A percentile compares a stretch with the other conserved stretches of the same genome.
These are phyloP conservation scores for Perkinsus olseni DNA, from an alignment of 169 alveolate species.

Conservation along the genomic window DNA sequence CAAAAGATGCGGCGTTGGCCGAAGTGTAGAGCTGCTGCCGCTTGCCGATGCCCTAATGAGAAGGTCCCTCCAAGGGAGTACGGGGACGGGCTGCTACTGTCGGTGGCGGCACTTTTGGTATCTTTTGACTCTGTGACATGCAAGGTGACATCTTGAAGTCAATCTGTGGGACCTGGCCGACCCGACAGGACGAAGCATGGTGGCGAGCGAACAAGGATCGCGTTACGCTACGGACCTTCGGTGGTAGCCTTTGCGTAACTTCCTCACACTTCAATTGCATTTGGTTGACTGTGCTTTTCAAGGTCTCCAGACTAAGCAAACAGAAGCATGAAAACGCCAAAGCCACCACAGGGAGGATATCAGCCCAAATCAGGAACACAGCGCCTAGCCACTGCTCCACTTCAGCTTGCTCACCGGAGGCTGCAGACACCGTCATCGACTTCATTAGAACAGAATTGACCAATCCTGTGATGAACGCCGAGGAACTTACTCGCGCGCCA, in stretches of 20 bases:
- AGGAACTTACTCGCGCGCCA: neutral
- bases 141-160: neutral
- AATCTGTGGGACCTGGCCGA: neutral
- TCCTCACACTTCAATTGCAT: neutral
- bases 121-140: neutral
- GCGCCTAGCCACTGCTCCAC: no score
- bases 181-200: no score
- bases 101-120: neutral
- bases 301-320: neutral
- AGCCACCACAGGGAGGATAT: no score
- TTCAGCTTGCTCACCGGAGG: no score
- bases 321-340: neutral
- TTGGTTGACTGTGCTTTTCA: neutral
- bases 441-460: no score
- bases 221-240: no score
- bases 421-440: no score
- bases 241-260: neutral
- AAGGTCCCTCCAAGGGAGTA: neutral
- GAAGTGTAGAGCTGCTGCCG: neutral
- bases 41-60: neutral
- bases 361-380: no score
- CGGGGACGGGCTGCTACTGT: neutral
- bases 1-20: neutral
- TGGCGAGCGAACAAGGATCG: no score
- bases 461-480: no score